Conservation (phyloP, 176 grass and related monocot species). For the Oryza coarctata region DNA sequence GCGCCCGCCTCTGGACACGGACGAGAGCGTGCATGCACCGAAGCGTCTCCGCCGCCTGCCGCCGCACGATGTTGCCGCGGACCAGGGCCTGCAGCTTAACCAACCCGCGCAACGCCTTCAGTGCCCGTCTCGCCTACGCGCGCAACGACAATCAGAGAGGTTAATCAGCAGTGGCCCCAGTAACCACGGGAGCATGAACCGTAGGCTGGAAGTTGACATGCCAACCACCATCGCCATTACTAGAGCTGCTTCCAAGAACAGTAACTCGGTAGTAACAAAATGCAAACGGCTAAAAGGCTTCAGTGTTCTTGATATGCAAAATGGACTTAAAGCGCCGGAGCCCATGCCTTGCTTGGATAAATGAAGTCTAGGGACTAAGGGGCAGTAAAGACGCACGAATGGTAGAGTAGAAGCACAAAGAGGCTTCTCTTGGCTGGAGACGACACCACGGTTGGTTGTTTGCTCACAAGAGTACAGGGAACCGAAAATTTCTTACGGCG, state of each 20-base stretch:
- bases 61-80: slow-evolving; percentile 91
- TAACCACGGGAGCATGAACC: slow-evolving; percentile 24
- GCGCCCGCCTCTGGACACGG: slow-evolving; percentile 72
- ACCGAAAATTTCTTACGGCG: neutral
- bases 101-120: slow-evolving; percentile 80
- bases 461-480: neutral
- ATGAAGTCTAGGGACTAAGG: slow-evolving; percentile 19
- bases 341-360: slow-evolving; percentile 41
- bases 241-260: slow-evolving; percentile 40
- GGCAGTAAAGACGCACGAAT: slow-evolving; percentile 27
- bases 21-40: slow-evolving; percentile 96
- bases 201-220: slow-evolving; percentile 10
- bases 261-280: slow-evolving; percentile 23
- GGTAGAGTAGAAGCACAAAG: slow-evolving; percentile 14
- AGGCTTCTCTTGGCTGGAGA: neutral
- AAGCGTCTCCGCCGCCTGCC: slow-evolving; percentile 90
- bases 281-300: slow-evolving; percentile 4
- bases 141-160: slow-evolving; percentile 8
- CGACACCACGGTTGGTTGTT: neutral
- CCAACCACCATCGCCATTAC: slow-evolving; percentile 45
- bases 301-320: neutral
- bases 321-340: slow-evolving; percentile 32
- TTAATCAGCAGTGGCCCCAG: slow-evolving; percentile 27
- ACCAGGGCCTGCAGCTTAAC: slow-evolving; percentile 97
- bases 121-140: slow-evolving; percentile 80